Percentiles rank a stretch among this genome's conserved stretches.
Evolutionary conservation across 192 early-diverging fungal species (phyloP).

Genomic region (Lobosporangium transversale): DNA sequence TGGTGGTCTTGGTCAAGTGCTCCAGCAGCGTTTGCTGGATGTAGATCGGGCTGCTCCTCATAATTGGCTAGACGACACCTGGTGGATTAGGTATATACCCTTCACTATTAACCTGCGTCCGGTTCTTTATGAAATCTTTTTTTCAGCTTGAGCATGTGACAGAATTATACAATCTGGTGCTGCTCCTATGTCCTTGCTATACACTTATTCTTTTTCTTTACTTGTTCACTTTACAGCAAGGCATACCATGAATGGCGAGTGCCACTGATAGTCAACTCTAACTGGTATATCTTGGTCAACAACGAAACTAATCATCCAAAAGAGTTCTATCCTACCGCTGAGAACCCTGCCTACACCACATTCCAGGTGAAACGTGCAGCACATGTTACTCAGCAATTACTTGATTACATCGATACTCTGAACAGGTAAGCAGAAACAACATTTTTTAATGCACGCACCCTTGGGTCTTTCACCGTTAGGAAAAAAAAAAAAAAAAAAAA

Average conservation of each 20-base stretch:
- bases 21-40: conserved; percentile 72
- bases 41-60: conserved; percentile 65
- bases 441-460: not conserved
- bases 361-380: conserved; percentile 88
- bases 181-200: too few species aligned
- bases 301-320: conserved; percentile 71
- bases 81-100: conserved; percentile 64
- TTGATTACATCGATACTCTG: conserved; percentile 82
- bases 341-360: conserved; percentile 67
- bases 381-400: conserved; percentile 66
- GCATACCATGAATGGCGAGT: conserved; percentile 89
- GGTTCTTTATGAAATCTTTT: too few species aligned
- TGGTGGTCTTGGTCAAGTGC: conserved; percentile 55
- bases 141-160: too few species aligned
- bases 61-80: conserved; percentile 77
- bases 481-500: too few species aligned
- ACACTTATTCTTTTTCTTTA: too few species aligned
- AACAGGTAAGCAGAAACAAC: conserved; percentile 61
- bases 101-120: not conserved
- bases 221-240: conserved; percentile 35
- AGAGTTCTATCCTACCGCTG: conserved; percentile 36
- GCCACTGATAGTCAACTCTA: conserved; percentile 84
- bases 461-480: not conserved
- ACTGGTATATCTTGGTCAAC: conserved; percentile 82
- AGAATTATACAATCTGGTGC: too few species aligned